Evolutionary conservation across 2,329 filamentous ascomycete species (phyloP), one percentile per base, ranked within the genome.

Genomic region (Hymenotorrendiella dingleyae): DNA sequence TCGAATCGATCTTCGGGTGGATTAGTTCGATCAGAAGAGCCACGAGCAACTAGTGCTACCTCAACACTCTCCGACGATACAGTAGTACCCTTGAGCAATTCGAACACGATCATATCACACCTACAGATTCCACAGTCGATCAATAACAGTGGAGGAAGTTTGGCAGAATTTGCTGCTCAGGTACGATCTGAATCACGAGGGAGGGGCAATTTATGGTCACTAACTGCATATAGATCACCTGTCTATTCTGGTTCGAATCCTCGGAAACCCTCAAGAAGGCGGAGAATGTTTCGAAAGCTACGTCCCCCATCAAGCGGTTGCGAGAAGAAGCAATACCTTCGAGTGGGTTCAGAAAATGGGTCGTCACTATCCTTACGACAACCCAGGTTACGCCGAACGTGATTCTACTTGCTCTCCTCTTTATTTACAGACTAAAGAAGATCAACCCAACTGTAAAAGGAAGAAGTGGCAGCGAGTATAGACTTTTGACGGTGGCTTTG

Each of bases 321-420:
- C 76, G 80, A 9, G 65, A 75, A 14, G 80, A 93, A 53, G 88
- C 90, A 8, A 76, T 82, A 36, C 89, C 91, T 0, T 81, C 81
- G 12, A 76, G 78, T 4, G 83, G 85, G 12, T 97, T 97, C 63
- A 79, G 83, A 58, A 94, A 94, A 74, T 97, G 93, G 93, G 88
- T 96, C 4, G 81, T 86, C 36, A 87, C 81, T 7, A 88, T 97
- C 42, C 71, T 98, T 14, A 85, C 87, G 1, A 97, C 93, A 0
- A 98, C 93, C 0, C 90, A 97, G 63, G 91, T 98, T 24, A 93
- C 90, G 40, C 89, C 93, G 58, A 97, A 97, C 58, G 93, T 98
- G 40, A 87, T 97, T 30, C 66, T 97, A 9, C 68, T 98, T 36
- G 91, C 91, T 0, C 68, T 98, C 33, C 69, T 97, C 26, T 97